These are phyloP conservation scores for Bacterosira constricta DNA, from an alignment of 108 stramenopile species.

Conservation along the genomic window DNA sequence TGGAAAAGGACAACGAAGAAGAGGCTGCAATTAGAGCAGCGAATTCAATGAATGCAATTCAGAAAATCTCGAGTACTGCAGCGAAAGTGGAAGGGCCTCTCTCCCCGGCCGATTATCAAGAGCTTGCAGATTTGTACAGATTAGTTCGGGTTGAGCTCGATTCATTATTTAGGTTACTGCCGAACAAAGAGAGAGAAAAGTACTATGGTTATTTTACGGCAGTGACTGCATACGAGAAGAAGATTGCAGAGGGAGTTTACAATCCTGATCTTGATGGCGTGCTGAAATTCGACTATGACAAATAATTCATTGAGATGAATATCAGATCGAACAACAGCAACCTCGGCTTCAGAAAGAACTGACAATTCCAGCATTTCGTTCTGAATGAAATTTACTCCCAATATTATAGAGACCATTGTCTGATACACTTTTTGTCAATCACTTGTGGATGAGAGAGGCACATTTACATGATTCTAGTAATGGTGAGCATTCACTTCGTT, in stretches of 20 bases:
- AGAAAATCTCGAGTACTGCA: conserved; percentile 51
- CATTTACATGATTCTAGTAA: no score
- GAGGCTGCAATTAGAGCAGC: conserved; percentile 55
- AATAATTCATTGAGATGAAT: background rate
- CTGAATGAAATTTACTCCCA: no score
- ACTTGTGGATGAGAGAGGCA: no score
- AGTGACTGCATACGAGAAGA: conserved; percentile 73
- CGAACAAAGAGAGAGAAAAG: conserved; percentile 59
- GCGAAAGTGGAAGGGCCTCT: conserved; percentile 43
- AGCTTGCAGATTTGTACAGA: conserved; percentile 61
- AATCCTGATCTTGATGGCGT: conserved; percentile 68
- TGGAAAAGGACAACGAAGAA: conserved; percentile 41
- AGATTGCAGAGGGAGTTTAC: conserved; percentile 64
- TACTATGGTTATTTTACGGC: conserved; percentile 73
- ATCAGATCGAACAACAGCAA: background rate
- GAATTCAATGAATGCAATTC: conserved; percentile 58
- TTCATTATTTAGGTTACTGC: conserved; percentile 55
- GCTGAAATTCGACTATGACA: conserved; percentile 48
- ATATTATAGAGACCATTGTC: no score
- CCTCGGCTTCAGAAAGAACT: no score
- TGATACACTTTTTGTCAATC: no score
- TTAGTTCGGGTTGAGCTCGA: conserved; percentile 55
- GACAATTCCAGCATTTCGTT: no score
- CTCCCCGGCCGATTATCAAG: conserved; percentile 48
- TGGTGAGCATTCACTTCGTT: no score